Evolutionary conservation across 257 asterid species (phyloP).

Genomic region (Anisodus tanguticus): DNA sequence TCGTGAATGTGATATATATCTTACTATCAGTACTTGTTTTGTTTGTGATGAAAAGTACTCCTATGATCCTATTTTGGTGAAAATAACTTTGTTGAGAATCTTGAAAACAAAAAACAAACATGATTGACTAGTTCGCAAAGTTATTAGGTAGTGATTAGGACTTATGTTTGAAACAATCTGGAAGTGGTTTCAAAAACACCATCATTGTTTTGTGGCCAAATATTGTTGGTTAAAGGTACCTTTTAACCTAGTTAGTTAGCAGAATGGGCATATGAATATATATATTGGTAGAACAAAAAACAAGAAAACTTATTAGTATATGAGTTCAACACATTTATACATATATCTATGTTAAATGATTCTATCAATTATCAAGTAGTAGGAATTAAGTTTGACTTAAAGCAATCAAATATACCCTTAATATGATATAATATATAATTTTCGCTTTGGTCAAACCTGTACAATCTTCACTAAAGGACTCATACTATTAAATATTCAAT

Average conservation of each 20-base stretch:
- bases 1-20: constrained; percentile 20
- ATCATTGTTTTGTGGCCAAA: not conserved
- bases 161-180: not conserved
- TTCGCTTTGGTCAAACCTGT: no score
- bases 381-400: no score
- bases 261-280: no score
- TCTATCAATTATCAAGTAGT: no score
- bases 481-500: not conserved
- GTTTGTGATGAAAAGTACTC: not conserved
- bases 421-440: no score
- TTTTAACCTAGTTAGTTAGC: not conserved
- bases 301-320: no score
- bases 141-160: not conserved
- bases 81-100: not conserved
- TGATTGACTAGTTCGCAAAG: constrained; percentile 2
- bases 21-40: not conserved
- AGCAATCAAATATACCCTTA: no score
- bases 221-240: constrained; percentile 9
- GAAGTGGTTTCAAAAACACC: not conserved
- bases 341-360: no score
- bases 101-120: not conserved
- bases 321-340: no score
- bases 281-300: no score
- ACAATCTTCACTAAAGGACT: no score
- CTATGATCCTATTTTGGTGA: not conserved